Evolutionary conservation across 371 early-diverging fungal species (phyloP), one percentile per base, ranked within the genome.

Genomic region (Rhizopus stolonifer): DNA sequence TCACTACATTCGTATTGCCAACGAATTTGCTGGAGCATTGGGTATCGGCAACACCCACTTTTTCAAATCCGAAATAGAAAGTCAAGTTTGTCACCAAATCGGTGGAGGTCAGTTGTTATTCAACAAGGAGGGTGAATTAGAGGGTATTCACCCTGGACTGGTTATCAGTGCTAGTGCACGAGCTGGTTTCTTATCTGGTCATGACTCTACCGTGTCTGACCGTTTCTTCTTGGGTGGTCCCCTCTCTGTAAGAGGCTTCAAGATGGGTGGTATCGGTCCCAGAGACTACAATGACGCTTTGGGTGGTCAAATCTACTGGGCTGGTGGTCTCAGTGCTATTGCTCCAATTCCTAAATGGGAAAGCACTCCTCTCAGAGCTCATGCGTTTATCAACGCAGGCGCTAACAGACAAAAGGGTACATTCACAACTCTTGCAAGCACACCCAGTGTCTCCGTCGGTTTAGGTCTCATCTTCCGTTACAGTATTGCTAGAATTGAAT

Each of bases 191-290:
- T 40, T 94, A 56, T 79, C 80, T n/a, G 77, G 84, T 9, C 57
- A 85, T 6, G 62, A 57, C 5, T 56, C 86, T 49, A 75, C 81
- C 25, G 76, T 90, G 13, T 82, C 85, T 4, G 98, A 97, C 67
- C 81, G 92, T 31, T 94, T 95, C 69, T 78, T 85, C 53, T 61
- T 95, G 31, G 96, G 98, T 46, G 96, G 96, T 1, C 88, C 91
- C 6, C 75, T 81, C 42, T 85, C 87, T 10, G 74, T 97, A 4
- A 86, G 98, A 43, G 98, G 98, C 5, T 97, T 96, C 77, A 72
- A 73, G 64, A 82, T 84, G 40, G 79, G 82, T 56, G 96, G 98
- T 6, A 67, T 96, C 18, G 98, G 98, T 2, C 95, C 95, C 10
- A 75, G 82, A 31, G 96, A 95, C 57, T 77, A 81, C 46, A 61